A percentile compares a stretch with the other conserved stretches of the same genome.
Evolutionary conservation across 2,329 filamentous ascomycete species (phyloP).

Genomic region (Colletotrichum ledebouriae): DNA sequence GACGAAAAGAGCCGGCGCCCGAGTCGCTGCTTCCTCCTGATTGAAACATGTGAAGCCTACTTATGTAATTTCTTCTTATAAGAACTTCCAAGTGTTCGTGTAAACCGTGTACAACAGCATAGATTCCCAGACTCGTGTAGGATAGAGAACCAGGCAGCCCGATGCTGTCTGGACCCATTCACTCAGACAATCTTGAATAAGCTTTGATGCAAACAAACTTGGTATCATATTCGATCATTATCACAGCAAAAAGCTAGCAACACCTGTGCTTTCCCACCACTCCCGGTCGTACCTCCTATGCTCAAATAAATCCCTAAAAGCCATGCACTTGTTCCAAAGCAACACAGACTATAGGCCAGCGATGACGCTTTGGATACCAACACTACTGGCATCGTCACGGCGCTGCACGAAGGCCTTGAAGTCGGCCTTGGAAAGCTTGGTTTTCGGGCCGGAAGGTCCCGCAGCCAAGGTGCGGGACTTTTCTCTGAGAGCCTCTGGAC

Average conservation of each 20-base stretch:
- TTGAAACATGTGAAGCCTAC: not conserved
- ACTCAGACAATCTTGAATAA: not conserved
- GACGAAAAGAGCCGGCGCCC: not conserved
- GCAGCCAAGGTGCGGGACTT: constrained; percentile 71
- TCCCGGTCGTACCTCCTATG: not conserved
- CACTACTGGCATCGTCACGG: constrained; percentile 85
- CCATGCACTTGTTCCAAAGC: not conserved
- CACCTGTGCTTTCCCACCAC: not conserved
- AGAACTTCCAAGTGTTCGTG: not conserved
- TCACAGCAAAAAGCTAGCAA: constrained; percentile 5
- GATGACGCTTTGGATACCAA: constrained; percentile 87
- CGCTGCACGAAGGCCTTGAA: constrained; percentile 88
- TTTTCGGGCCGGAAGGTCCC: constrained; percentile 58
- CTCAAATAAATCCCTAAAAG: not conserved
- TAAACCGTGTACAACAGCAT: not conserved
- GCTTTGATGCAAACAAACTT: not conserved
- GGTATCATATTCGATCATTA: constrained; percentile 40
- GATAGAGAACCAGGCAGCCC: not conserved
- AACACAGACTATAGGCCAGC: constrained; percentile 64
- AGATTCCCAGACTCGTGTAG: not conserved
- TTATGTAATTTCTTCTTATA: not conserved
- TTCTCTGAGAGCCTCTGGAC: constrained; percentile 81
- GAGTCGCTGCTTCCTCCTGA: not conserved
- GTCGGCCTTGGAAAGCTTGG: constrained; percentile 74
- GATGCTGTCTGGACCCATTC: too few species aligned